Percentiles rank a stretch among this genome's conserved stretches.
Evolutionary conservation across 345 rosid genomes (phyloP).

Genomic region (Rhizophora apiculata): DNA sequence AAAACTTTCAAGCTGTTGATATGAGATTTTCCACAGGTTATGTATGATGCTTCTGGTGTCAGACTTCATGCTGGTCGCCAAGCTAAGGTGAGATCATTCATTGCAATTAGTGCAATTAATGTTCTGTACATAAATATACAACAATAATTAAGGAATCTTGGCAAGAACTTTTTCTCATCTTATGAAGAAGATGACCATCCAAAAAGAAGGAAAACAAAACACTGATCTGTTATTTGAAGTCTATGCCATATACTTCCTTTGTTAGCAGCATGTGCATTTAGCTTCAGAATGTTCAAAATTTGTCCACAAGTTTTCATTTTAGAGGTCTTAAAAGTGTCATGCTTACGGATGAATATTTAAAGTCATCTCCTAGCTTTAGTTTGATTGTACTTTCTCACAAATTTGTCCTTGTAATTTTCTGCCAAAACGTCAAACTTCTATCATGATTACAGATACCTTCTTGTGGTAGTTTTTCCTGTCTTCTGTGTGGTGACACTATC

Average conservation of each 20-base stretch:
- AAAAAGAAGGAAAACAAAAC: background rate
- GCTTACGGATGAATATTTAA: background rate
- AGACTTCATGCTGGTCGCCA: conserved; percentile 72
- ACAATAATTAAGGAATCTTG: background rate
- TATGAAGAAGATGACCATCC: background rate
- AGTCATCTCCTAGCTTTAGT: background rate
- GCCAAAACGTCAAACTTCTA: background rate
- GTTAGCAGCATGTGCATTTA: too few relatives aligned
- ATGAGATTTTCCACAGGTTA: conserved; percentile 40
- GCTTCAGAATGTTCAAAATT: too few relatives aligned
- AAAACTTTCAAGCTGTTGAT: conserved; percentile 6
- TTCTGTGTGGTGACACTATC: background rate
- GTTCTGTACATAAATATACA: background rate
- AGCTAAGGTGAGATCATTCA: conserved; percentile 47
- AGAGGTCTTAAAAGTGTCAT: background rate
- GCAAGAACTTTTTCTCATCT: background rate
- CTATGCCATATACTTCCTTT: too few relatives aligned
- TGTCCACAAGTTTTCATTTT: too few relatives aligned
- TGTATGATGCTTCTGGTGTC: conserved; percentile 71
- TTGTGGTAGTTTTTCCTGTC: background rate
- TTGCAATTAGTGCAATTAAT: background rate
- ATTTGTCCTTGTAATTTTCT: background rate
- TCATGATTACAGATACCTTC: background rate
- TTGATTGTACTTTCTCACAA: background rate
- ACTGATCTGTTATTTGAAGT: background rate